phyloP scores from a whole-genome alignment of 495 filamentous ascomycete genomes.

The Penicillium roqueforti region DNA sequence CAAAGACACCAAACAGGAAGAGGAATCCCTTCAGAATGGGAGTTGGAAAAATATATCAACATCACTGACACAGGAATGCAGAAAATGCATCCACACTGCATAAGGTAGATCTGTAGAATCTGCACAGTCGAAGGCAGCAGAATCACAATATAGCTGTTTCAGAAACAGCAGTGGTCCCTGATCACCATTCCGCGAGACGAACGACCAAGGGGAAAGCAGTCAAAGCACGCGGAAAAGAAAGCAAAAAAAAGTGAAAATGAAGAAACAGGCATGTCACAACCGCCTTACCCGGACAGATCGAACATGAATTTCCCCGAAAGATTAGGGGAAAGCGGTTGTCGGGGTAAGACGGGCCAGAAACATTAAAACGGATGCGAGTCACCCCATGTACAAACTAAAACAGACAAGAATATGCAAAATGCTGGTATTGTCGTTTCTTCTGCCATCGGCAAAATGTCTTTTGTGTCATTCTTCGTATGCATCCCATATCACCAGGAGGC shows the following conservation, averaged over 20 bases:
- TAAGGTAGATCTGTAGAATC: neutral
- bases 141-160: neutral
- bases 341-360: slow-evolving; percentile 16
- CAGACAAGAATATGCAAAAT: slow-evolving; percentile 43
- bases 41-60: slow-evolving; percentile 8
- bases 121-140: neutral
- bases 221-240: slow-evolving; percentile 12
- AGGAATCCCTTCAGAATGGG: slow-evolving; percentile 2
- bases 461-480: slow-evolving; percentile 39
- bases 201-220: slow-evolving; percentile 12
- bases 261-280: slow-evolving; percentile 12
- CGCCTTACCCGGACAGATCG: slow-evolving; percentile 1
- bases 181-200: slow-evolving; percentile 5
- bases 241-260: slow-evolving; percentile 8
- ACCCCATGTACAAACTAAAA: slow-evolving; percentile 40
- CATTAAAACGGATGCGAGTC: slow-evolving; percentile 39
- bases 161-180: neutral
- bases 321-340: slow-evolving; percentile 2
- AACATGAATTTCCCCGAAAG: slow-evolving; percentile 12
- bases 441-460: slow-evolving; percentile 31
- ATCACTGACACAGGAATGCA: slow-evolving; percentile 1
- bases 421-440: slow-evolving; percentile 44
- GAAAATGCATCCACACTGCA: neutral
- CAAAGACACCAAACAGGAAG: slow-evolving; percentile 15
- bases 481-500: slow-evolving; percentile 27